A percentile compares a stretch with the other conserved stretches of the same genome.
Conservation (phyloP, 768 basidiomycete genomes). For the Auricularia auricula-judae region DNA sequence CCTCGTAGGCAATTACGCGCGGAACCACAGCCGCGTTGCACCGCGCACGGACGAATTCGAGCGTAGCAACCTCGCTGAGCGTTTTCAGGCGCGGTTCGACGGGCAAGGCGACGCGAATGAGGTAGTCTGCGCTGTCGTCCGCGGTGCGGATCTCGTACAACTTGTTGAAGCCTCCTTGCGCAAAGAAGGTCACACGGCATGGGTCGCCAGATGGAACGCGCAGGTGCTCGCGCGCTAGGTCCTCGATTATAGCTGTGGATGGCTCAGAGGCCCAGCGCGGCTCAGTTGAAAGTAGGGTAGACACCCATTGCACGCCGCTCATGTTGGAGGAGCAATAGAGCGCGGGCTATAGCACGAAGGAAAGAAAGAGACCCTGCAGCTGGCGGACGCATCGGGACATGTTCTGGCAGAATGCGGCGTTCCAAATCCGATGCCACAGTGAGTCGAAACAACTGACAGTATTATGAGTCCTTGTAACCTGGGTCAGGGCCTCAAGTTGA, state of each 20-base stretch:
- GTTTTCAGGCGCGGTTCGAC: slow-evolving; percentile 1
- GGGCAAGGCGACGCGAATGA: background rate
- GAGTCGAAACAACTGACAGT: too few species aligned
- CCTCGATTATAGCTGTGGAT: background rate
- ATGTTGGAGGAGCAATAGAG: background rate
- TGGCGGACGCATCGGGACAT: background rate
- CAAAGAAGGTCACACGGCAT: background rate
- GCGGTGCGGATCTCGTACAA: background rate
- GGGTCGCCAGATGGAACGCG: background rate
- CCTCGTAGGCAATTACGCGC: background rate
- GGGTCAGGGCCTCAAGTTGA: too few species aligned
- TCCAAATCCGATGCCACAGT: too few species aligned
- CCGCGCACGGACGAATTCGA: background rate
- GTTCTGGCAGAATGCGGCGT: too few species aligned
- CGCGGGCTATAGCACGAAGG: background rate
- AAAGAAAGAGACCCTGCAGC: background rate
- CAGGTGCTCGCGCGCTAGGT: background rate
- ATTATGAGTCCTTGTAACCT: too few species aligned
- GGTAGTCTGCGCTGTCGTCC: background rate
- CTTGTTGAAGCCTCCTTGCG: background rate
- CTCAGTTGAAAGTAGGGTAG: background rate
- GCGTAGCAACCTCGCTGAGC: slow-evolving; percentile 1
- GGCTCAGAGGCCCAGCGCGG: background rate
- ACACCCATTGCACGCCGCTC: background rate
- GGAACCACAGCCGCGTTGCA: background rate